Evolutionary conservation across 2,329 filamentous ascomycete species (phyloP), one percentile per base, ranked within the genome.

Genomic region (Verticillium longisporum): DNA sequence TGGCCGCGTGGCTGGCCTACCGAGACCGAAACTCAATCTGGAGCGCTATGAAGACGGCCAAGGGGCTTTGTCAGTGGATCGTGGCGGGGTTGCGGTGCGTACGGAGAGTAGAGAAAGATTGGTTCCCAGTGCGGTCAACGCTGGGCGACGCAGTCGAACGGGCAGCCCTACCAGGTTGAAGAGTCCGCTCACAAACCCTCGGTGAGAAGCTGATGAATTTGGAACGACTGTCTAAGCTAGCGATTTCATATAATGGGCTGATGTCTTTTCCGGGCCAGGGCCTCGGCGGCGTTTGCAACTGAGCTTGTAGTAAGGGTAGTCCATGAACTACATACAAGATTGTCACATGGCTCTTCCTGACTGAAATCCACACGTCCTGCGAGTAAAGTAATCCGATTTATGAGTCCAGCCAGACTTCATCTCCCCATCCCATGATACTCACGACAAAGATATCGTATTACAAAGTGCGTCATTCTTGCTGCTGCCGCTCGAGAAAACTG

Each of bases 101-200:
- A 96, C 91, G 0, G 94, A 97, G 71, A 96, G 92, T 71, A 82
- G 92, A 59, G 95, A 98, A 71, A 82, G 91, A 61, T 75, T 97
- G 41, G 80, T 83, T 15, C 82, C 84, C 14, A 82, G 77, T 9
- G 79, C 83, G 75, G 71, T 84, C 63, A 82, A 78, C 57, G 82
- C 82, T 1, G 84, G 84, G 31, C 73, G 84, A 72, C 77, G 83
- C 71, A 86, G 83, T 72, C 77, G 83, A 61, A 77, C 81, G 15
- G 78, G 75, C 21, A 87, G 84, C 67, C 84, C 83, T 9, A 86
- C 85, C 10, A 77, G 85, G 67, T 66, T 81, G 64, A 87, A 87
- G 71, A 87, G 83, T 63, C 82, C 84, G 1, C 70, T 84, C 56
- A 80, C 83, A 77, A 74, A 77, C 55, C 78, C 83, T 15, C 63